Evolutionary conservation across 225 moss, liverwort and hornwort genomes (phyloP), one percentile per base, ranked within the genome.

Genomic region (Lunularia cruciata): DNA sequence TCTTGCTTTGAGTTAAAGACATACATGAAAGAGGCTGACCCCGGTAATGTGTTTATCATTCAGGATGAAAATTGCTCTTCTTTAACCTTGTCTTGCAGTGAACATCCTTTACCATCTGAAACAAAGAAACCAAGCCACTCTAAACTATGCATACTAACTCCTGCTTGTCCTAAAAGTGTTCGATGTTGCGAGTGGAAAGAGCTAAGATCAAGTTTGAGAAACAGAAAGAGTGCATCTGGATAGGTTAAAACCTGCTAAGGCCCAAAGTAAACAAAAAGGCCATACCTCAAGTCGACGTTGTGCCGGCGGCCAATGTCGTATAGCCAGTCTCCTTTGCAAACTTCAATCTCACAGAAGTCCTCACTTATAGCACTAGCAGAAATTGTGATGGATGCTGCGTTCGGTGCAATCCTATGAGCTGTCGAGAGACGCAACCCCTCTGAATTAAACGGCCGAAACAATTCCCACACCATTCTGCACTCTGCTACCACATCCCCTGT

Each of bases 311-410:
- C 84, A 58, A 88, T 86, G 42, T 85, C 86, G 61, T 83, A 79
- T 1, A 90, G 67, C 88, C 88, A 88, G 75, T 88, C 88, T 36
- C 90, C 88, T 34, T 79, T 81, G 62, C 84, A 84, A 37, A 90
- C 90, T 57, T 86, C 70, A 47, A 86, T 81, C 72, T 88, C 88
- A 37, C 53, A 63, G 30, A 35, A 63, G 19, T 71, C 30, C 23
- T 69, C 43, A 19, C 37, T 19, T 48, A 43, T 0, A 32, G 12
- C 0, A 5, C 18, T 10, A 34, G 51, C 65, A 3, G 71, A 49
- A 20, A 59, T 39, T 22, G 49, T 65, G 2, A 54, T 1, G 23
- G 68, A 54, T 5, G 68, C 68, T 9, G 47, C 8, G 6, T 35
- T 47, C n/a, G 27, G 64, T 58, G 71, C 51, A 37, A 64, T 64